Base-by-base conservation (phyloP, 2,329 filamentous ascomycete genomes). In the Neurospora crassa region DNA sequence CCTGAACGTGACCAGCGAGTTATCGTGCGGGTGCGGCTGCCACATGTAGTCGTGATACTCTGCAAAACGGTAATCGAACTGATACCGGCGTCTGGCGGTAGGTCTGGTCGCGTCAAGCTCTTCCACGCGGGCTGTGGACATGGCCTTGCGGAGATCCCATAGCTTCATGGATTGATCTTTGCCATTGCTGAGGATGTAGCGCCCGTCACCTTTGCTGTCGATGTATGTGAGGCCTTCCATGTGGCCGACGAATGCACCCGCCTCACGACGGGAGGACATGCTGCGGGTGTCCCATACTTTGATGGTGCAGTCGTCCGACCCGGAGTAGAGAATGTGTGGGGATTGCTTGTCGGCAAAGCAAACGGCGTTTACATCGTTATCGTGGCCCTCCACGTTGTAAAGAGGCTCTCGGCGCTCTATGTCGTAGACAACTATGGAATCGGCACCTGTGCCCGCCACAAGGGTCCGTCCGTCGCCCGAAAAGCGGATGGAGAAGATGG, bases 151-250 rank as follows among this genome's bases (percentile, higher is more conserved):
- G 71, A 97, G 80, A 79, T 99, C 96, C 96, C 96, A 99, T 0
- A 99, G 86, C 81, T 98, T 98, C 89, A 97, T 97, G 59, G 91
- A 95, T 80, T 98, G 96, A 78, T 99, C 96, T 79, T 98, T 99
- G 73, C 90, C 93, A 77, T 99, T 99, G 75, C 91, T 94, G 37
- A 99, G 87, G 10, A 98, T 91, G 79, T 98, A 98, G 71, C 89
- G 84, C 4, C 89, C 89, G 77, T 91, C 89, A 69, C 88, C 88
- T 77, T 91, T 91, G 80, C 87, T 90, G 79, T 91, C 89, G 70
- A 91, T 86, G 76, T 91, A 91, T 0, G 89, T 91, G 68, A 91
- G 77, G 2, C 89, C 89, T 78, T 91, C 88, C 70, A 87, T 85
- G 76, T 91, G 89, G 2, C 89, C 89, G 34, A 90, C 84, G 73